Percentiles rank a stretch among this genome's conserved stretches.
Evolutionary conservation across 2,329 filamentous ascomycete species (phyloP).

Genomic region (Plectosphaerella plurivora): DNA sequence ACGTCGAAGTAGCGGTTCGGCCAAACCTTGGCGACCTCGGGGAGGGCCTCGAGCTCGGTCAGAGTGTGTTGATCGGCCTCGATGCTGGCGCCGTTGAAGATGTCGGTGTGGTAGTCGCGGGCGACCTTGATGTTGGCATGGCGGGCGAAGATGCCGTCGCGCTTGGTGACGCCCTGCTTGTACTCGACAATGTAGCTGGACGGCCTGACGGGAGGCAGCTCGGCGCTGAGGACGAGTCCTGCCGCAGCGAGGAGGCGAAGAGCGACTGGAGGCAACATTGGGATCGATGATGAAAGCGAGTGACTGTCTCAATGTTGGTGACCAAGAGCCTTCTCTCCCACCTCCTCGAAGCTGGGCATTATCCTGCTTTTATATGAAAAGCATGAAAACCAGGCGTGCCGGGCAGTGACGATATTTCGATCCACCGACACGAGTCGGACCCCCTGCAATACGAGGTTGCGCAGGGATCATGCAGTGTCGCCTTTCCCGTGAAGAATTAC

Average conservation of each 20-base stretch:
- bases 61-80: constrained; percentile 20
- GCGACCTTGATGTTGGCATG: constrained; percentile 14
- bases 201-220: not conserved
- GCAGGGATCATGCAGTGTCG: not conserved
- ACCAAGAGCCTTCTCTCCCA: not conserved
- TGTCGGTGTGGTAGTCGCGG: constrained; percentile 18
- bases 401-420: too few relatives aligned
- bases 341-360: not conserved
- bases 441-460: not conserved
- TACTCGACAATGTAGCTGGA: constrained; percentile 2
- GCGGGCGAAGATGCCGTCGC: not conserved
- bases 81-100: constrained; percentile 23
- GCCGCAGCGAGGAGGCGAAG: not conserved
- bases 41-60: constrained; percentile 25
- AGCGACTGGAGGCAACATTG: not conserved
- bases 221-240: not conserved
- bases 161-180: constrained; percentile 1
- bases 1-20: constrained; percentile 12
- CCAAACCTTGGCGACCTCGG: constrained; percentile 30
- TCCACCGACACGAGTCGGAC: too few relatives aligned
- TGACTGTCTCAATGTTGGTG: not conserved
- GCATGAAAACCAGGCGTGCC: not conserved
- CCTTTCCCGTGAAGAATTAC: not conserved
- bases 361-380: not conserved
- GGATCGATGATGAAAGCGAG: not conserved